Evolutionary conservation across 768 basidiomycete species (phyloP), one percentile per base, ranked within the genome.

Genomic region (Leccinum olivaceopallidum): DNA sequence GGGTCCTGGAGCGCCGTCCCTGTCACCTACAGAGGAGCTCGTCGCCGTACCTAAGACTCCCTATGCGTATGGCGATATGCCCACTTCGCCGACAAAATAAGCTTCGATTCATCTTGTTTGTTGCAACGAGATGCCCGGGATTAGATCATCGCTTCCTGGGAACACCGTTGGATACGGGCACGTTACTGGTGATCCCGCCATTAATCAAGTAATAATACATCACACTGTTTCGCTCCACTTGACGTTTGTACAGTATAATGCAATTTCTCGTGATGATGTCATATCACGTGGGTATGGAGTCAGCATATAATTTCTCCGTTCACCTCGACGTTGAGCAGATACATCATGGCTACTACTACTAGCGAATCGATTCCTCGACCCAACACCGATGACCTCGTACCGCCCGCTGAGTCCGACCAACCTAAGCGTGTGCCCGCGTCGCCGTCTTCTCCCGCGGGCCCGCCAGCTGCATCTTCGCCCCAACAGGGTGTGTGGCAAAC

Each of bases 401-500:
- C 59, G 24, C 57, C 57, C 44, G 50, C 37, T 6, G 60, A 60
- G 37, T 44, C 55, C 9, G 60, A 57, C 50, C 54, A 42, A 4
- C 63, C 20, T 22, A 6, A 60, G 51, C 62, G 12, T 20, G 16
- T 42, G 3, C 56, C 59, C 51, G 32, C 42, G 13, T 13, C 48
- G 6, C 53, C 63, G 8, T 73, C 76, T 22, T 74, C 77, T 1
- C 56, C 72, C 44, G 60, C 53, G n/a, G 69, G 48, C 18, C 58
- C 58, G 53, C 70, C 76, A 6, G 73, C 73, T 1, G 70, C 55
- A 54, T 64, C 71, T 24, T 51, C 65, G 32, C 71, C 73, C 20
- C 77, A 78, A 56, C 80, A 79, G 67, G 79, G 61, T 30, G 30
- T 48, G 63, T 59, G 37, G 13, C 53, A 47, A 26, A 37, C 13